Base-by-base conservation (phyloP, 371 early-diverging fungal genomes). In the Saksenaea oblongispora region DNA sequence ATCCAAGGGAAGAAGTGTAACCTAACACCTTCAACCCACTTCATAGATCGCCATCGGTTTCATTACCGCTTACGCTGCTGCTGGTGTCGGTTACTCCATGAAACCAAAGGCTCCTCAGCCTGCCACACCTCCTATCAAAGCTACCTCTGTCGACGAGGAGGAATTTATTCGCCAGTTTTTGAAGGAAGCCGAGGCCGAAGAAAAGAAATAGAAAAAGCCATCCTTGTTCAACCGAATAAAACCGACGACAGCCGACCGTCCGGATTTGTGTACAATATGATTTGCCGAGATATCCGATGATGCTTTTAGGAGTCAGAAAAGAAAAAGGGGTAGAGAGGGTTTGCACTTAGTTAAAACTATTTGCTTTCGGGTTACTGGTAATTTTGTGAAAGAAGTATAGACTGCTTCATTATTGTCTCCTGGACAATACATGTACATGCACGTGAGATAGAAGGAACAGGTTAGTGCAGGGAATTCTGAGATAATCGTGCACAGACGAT, bases 101-200 rank as follows among this genome's bases (percentile, higher is more conserved):
- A 84, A 84, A 75, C 83, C 85, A 61, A 71, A 76, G 67, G 70
- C 76, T 54, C 65, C 74, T 59, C 73, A 76, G 58, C 66, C 78
- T 54, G 69, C 81, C 58, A 74, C 81, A 44, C 90, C 90, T 57
- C 88, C 88, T 34, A 88, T 89, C 72, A 85, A 85, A 67, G 86
- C 90, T 42, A 71, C 80, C 61, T 86, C 84, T 71, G 67, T 79
- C 44, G 90, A 89, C 18, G 90, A 89, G 64, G 84, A 84, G 69
- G 79, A 78, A 51, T 89, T 87, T 72, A 87, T 89, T 64, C 75
- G 82, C 58, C 83, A 89, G 69, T 89, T 88, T 84, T 76, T 89
- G 55, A 78, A 82, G 70, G 73, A 81, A 64, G 84, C 86, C 31
- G 89, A 47, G 59, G 78, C 75, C 35, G 84, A 86, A 31, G 86